These are phyloP conservation scores for Physaria fendleri DNA, from an alignment of 345 rosid species.

Conservation along the genomic window DNA sequence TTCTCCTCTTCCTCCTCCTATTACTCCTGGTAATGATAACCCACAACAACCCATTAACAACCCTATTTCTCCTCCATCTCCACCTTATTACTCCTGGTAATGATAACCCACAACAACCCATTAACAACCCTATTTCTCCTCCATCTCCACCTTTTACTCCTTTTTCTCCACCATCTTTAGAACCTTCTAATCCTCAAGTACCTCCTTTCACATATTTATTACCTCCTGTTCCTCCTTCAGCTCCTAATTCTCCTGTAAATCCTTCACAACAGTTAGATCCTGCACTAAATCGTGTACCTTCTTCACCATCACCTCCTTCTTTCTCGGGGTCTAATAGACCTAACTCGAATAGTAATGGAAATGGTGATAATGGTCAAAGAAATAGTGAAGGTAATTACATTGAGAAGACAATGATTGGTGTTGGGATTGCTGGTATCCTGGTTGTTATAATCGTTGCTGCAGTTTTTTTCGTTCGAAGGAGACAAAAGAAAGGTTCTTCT, in stretches of 20 bases:
- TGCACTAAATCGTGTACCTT: conserved; percentile 13
- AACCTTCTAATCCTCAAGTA: not conserved
- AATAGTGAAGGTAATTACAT: conserved; percentile 8
- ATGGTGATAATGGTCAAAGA: conserved; percentile 2
- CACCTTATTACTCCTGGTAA: conserved; percentile 5
- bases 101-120: conserved; percentile 1
- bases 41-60: conserved; percentile 4
- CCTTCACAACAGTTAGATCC: conserved; percentile 20
- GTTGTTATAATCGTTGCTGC: conserved; percentile 33
- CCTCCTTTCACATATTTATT: conserved; percentile 10
- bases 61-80: conserved; percentile 19
- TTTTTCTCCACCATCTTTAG: conserved; percentile 1
- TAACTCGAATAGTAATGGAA: not conserved
- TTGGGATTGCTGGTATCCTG: conserved; percentile 33
- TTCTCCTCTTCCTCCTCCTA: conserved; percentile 18
- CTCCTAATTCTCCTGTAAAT: conserved; percentile 9
- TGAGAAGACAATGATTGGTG: conserved; percentile 24
- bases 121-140: conserved; percentile 10
- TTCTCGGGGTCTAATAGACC: conserved; percentile 5
- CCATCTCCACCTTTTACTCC: conserved; percentile 10
- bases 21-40: conserved; percentile 6
- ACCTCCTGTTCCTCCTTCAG: not conserved
- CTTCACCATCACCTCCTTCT: conserved; percentile 23
- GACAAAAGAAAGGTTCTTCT: conserved; percentile 24
- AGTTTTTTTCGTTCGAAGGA: conserved; percentile 29